Percentiles rank a stretch among this genome's conserved stretches.
phyloP scores from a whole-genome alignment of 2,329 filamentous ascomycete species.

The Pyrenophora graminea region DNA sequence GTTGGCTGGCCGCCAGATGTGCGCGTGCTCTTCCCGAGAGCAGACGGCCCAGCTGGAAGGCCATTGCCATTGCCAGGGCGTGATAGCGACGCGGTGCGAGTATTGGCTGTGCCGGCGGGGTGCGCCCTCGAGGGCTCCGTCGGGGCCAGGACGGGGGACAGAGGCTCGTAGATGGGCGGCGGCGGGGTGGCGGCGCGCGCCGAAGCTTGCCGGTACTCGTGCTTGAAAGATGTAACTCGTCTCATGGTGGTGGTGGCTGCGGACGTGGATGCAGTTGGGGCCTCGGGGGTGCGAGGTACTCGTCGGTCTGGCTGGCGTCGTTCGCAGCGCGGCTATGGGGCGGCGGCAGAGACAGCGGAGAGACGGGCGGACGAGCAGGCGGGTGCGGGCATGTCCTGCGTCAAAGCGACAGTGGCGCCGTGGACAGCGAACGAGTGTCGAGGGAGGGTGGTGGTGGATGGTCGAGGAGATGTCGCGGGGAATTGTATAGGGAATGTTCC shows the following conservation, averaged over 20 bases:
- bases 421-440: slow-evolving; percentile 26
- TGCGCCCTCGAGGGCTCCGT: slow-evolving; percentile 20
- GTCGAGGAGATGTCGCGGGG: slow-evolving; percentile 23
- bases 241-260: slow-evolving; percentile 32
- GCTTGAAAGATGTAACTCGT: slow-evolving; percentile 41
- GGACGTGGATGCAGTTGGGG: slow-evolving; percentile 22
- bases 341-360: slow-evolving; percentile 20
- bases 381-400: slow-evolving; percentile 39
- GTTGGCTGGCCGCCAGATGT: slow-evolving; percentile 16
- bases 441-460: slow-evolving; percentile 17
- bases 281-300: slow-evolving; percentile 26
- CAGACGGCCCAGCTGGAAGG: neutral
- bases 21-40: slow-evolving; percentile 7
- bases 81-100: slow-evolving; percentile 14
- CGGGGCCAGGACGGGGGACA: slow-evolving; percentile 39
- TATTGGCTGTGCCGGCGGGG: slow-evolving; percentile 28
- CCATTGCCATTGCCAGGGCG: slow-evolving; percentile 17
- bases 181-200: slow-evolving; percentile 38
- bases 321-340: slow-evolving; percentile 34
- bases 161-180: slow-evolving; percentile 42
- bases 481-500: slow-evolving; percentile 18
- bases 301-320: slow-evolving; percentile 29
- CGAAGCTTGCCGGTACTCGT: slow-evolving; percentile 37
- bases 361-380: slow-evolving; percentile 24
- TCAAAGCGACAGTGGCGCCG: slow-evolving; percentile 21